phyloP scores from a whole-genome alignment of 306 rosid genomes.

The Gillenia trifoliata region DNA sequence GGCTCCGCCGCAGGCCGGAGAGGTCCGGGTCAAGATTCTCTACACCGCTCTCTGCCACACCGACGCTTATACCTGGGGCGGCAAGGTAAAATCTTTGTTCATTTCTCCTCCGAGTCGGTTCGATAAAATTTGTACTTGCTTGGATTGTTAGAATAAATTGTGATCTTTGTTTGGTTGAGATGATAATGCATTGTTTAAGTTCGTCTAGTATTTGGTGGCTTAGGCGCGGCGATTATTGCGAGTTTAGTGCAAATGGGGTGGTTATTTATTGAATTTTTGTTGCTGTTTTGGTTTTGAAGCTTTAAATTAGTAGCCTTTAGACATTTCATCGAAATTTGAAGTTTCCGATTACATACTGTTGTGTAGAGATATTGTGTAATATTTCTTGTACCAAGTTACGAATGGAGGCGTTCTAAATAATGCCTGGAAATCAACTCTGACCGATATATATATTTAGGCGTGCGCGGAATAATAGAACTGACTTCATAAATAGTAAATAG shows the following conservation, averaged over 20 bases:
- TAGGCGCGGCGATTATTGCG: not conserved
- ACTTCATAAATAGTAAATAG: not conserved
- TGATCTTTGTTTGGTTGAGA: not conserved
- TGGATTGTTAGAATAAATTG: not conserved
- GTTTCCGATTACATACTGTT: not conserved
- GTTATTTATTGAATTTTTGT: not conserved
- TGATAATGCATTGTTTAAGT: not conserved
- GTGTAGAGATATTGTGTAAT: not conserved
- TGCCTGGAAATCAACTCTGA: no score
- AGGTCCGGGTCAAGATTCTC: constrained; percentile 78
- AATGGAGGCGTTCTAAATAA: not conserved
- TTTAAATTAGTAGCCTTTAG: not conserved
- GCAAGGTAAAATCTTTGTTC: constrained; percentile 48
- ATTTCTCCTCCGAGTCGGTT: not conserved
- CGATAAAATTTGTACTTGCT: not conserved
- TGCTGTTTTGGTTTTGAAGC: not conserved
- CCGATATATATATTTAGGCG: not conserved
- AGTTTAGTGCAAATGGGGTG: not conserved
- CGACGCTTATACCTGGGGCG: constrained; percentile 93
- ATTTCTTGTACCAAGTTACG: not conserved
- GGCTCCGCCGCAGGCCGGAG: constrained; percentile 85
- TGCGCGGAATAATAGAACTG: not conserved
- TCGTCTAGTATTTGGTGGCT: not conserved
- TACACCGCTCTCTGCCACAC: constrained; percentile 91
- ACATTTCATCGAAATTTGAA: not conserved